Conservation (phyloP, 1,284 basidiomycete species). For the Neolentinus lepideus region DNA sequence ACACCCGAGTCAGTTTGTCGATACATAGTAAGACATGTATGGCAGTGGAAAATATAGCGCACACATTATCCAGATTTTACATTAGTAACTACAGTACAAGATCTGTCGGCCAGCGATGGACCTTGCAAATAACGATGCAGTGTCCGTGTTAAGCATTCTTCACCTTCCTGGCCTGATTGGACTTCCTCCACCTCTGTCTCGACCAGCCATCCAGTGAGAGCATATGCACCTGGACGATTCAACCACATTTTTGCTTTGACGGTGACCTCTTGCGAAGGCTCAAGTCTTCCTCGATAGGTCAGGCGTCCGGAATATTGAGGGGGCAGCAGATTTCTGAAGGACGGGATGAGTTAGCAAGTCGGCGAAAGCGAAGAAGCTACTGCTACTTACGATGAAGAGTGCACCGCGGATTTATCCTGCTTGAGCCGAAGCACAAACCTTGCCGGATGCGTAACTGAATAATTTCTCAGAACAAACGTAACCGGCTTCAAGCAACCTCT, state of each 20-base stretch:
- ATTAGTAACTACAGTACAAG: conserved; percentile 38
- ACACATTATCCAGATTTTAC: conserved; percentile 11
- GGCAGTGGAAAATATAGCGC: background rate
- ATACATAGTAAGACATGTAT: too few relatives aligned
- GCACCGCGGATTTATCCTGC: conserved; percentile 16
- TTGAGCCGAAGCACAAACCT: conserved; percentile 46
- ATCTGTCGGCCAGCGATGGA: conserved; percentile 27
- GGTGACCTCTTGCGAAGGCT: conserved; percentile 36
- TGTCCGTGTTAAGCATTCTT: conserved; percentile 19
- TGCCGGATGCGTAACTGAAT: conserved; percentile 51
- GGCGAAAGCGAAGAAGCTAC: conserved; percentile 1
- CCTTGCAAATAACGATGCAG: conserved; percentile 48
- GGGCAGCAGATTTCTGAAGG: conserved; percentile 31
- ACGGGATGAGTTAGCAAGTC: conserved; percentile 3
- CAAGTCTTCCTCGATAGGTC: conserved; percentile 48
- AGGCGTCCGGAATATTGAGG: conserved; percentile 54
- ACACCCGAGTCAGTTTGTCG: too few relatives aligned
- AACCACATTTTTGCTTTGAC: conserved; percentile 48
- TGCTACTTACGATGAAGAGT: conserved; percentile 29
- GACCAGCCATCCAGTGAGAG: conserved; percentile 53
- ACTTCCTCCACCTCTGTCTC: conserved; percentile 54
- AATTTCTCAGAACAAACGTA: conserved; percentile 58
- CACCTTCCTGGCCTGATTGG: conserved; percentile 4
- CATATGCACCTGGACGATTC: conserved; percentile 59
- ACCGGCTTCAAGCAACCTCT: conserved; percentile 50